These are phyloP conservation scores for Talaromyces atroroseus DNA, from an alignment of 2,329 filamentous ascomycete species.

Conservation along the genomic window DNA sequence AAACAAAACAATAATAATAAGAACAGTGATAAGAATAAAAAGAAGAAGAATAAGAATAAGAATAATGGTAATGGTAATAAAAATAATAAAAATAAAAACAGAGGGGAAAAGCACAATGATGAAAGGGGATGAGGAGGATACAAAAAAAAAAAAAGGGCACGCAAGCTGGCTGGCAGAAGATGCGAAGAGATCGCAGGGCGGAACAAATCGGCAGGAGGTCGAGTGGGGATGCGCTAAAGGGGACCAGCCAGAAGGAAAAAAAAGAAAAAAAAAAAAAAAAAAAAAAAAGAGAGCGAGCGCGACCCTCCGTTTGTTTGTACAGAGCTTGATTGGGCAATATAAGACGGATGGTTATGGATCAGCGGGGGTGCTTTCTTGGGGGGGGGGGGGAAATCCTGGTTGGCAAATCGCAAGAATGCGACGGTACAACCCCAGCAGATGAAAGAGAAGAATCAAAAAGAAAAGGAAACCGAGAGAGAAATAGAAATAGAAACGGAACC, in stretches of 20 bases:
- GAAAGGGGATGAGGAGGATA: slow-evolving; percentile 16
- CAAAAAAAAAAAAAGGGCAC: slow-evolving; percentile 5
- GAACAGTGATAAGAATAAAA: slow-evolving; percentile 14
- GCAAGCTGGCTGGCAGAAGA: background rate
- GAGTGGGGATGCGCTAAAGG: slow-evolving; percentile 10
- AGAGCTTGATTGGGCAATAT: slow-evolving; percentile 18
- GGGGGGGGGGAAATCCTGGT: background rate
- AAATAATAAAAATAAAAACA: slow-evolving; percentile 4
- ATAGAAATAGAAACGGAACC: background rate
- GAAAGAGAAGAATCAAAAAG: background rate
- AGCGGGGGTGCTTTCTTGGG: background rate
- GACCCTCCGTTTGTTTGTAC: slow-evolving; percentile 14
- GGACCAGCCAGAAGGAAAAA: slow-evolving; percentile 7
- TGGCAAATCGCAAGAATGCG: slow-evolving; percentile 9
- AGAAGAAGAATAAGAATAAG: slow-evolving; percentile 2
- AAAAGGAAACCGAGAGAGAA: background rate
- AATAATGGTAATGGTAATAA: slow-evolving; percentile 11
- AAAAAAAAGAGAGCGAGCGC: slow-evolving; percentile 6
- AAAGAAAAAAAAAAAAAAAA: slow-evolving; percentile 15
- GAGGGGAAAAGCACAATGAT: slow-evolving; percentile 13
- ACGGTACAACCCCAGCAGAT: background rate
- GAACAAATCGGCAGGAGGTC: slow-evolving; percentile 13
- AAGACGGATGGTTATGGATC: background rate
- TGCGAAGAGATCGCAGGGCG: slow-evolving; percentile 10
- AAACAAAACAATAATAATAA: too few relatives aligned